Evolutionary conservation across 371 early-diverging fungal species (phyloP), one percentile per base, ranked within the genome.

Genomic region (Saksenaea vasiformis): DNA sequence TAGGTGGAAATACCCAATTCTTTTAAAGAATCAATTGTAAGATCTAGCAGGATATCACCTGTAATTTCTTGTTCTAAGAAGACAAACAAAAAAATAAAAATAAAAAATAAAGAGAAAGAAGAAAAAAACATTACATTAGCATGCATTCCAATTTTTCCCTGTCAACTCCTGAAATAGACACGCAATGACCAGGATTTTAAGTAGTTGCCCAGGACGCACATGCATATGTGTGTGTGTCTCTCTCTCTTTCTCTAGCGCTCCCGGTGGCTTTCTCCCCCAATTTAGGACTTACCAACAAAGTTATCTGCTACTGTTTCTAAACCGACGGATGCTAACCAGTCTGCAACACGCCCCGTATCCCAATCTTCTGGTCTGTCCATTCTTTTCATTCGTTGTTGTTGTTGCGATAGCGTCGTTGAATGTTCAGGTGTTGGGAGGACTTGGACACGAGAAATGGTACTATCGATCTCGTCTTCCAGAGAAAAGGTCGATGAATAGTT

Each of bases 1-100:
- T 87, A 89, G 3, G 88, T 85, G 15, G 62, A 64, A 44, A 91
- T 86, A n/a, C 88, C 85, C 35, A 91, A 67, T 61, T 91, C 91
- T 63, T 91, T 91, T 31, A 91, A 65, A 19, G 87, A 76, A 60
- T 85, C 83, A 57, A 88, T 73, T 58, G 85, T 81, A 26, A 91
- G 67, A 54, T 86, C 87, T 28, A 89, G 58, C 34, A 91, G 69
- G n/a, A 88, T 82, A 39, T 89, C 89, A 36, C 91, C 91, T 7
- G 85, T 85, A 43, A 91, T 89, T 58, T 91, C 91, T 64, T 88
- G 85, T 13, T 89, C 87, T 86, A 66, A 38, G 28, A 14, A n/a
- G n/a, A n/a, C n/a, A n/a, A n/a, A n/a, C n/a, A n/a, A n/a, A n/a
- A n/a, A n/a, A n/a, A n/a, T n/a, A n/a, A n/a, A n/a, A n/a, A n/a